Percentiles rank a stretch among this genome's conserved stretches.
phyloP scores from a whole-genome alignment of 768 basidiomycete species.

The Russula sp. region DNA sequence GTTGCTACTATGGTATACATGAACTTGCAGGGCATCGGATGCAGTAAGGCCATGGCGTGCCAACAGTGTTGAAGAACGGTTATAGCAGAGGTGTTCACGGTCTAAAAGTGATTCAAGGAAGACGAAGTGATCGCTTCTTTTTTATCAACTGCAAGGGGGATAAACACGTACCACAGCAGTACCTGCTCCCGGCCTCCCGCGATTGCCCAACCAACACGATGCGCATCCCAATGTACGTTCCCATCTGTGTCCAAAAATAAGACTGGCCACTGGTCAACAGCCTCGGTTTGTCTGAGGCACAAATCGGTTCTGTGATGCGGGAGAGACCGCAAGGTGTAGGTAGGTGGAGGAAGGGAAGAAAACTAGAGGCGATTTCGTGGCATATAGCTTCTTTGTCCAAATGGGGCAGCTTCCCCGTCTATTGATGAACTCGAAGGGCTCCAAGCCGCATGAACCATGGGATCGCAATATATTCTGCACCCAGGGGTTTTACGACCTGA shows the following conservation, averaged over 20 bases:
- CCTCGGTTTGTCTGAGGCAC: conserved; percentile 51
- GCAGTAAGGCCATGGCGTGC: conserved; percentile 39
- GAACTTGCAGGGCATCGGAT: neutral
- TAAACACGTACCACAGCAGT: conserved; percentile 46
- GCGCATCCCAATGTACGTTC: conserved; percentile 55
- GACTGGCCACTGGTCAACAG: conserved; percentile 60
- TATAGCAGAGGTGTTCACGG: conserved; percentile 55
- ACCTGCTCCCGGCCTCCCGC: too few relatives aligned
- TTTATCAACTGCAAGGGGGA: neutral
- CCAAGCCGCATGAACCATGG: too few relatives aligned
- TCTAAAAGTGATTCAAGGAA: conserved; percentile 39
- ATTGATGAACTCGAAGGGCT: too few relatives aligned
- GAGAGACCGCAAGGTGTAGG: neutral
- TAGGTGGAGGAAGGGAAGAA: too few relatives aligned
- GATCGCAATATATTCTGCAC: too few relatives aligned
- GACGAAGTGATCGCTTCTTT: too few relatives aligned
- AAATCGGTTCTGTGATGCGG: conserved; percentile 31
- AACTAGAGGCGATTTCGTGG: too few relatives aligned
- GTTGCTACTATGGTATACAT: conserved; percentile 47
- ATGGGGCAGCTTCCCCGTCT: too few relatives aligned
- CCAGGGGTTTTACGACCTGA: too few relatives aligned
- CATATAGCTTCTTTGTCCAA: too few relatives aligned
- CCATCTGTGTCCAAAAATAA: conserved; percentile 58
- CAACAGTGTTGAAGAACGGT: conserved; percentile 61
- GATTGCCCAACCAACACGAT: conserved; percentile 72